Conservation (phyloP, 768 basidiomycete genomes). For the Boletus sp. region DNA sequence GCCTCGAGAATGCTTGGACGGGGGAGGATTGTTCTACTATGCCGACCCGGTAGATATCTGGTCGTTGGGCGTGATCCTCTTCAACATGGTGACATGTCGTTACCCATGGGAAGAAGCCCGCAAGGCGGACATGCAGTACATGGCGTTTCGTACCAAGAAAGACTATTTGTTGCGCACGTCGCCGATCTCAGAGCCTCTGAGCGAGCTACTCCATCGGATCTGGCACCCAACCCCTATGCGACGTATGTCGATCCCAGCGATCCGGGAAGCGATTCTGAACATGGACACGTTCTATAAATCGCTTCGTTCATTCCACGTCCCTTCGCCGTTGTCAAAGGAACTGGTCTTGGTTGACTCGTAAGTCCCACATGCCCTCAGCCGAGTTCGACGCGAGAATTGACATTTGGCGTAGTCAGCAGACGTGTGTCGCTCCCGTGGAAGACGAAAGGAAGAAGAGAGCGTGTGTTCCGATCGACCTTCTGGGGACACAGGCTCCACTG, state of each 20-base stretch:
- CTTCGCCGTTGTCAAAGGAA: not conserved
- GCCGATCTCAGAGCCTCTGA: slow-evolving; percentile 11
- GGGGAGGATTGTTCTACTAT: slow-evolving; percentile 26
- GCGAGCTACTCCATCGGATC: slow-evolving; percentile 7
- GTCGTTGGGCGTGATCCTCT: slow-evolving; percentile 76
- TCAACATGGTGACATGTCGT: slow-evolving; percentile 73
- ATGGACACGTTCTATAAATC: slow-evolving; percentile 16
- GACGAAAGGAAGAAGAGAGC: not conserved
- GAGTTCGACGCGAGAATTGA: not conserved
- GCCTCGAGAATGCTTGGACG: slow-evolving; percentile 53
- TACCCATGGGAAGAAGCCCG: slow-evolving; percentile 18
- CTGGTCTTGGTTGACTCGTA: slow-evolving; percentile 13
- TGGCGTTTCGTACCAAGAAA: not conserved
- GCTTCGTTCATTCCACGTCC: not conserved
- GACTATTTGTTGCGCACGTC: slow-evolving; percentile 1
- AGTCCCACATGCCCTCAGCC: not conserved
- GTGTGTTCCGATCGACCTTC: not conserved
- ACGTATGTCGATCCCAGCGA: slow-evolving; percentile 18
- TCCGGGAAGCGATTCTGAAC: slow-evolving; percentile 11
- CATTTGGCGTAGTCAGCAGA: slow-evolving; percentile 6
- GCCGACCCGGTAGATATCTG: slow-evolving; percentile 50
- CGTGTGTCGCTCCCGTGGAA: not conserved
- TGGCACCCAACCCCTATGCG: slow-evolving; percentile 12
- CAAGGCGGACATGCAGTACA: not conserved
- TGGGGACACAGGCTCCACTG: not conserved